Evolutionary conservation across 192 early-diverging fungal genomes (phyloP).

Genomic region (Coemansia sp.): DNA sequence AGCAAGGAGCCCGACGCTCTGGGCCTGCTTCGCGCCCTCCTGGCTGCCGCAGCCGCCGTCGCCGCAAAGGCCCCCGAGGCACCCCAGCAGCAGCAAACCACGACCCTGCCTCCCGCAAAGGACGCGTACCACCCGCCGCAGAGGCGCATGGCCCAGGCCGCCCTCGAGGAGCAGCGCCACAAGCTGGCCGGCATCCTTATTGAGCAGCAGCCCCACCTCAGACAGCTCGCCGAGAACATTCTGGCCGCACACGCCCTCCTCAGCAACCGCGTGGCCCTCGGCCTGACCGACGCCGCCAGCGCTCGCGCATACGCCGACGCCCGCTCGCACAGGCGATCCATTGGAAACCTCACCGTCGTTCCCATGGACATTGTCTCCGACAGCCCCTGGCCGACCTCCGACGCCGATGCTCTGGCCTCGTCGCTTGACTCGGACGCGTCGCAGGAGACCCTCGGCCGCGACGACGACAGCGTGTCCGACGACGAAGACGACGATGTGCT

Average conservation of each 20-base stretch:
- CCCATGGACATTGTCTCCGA: constrained; percentile 5
- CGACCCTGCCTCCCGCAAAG: too few relatives aligned
- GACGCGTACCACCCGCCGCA: constrained; percentile 1
- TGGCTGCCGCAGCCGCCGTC: constrained; percentile 2
- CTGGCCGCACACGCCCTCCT: constrained; percentile 23
- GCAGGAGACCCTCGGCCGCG: constrained; percentile 12
- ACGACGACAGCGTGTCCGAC: background rate
- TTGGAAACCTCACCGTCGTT: too few relatives aligned
- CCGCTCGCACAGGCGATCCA: too few relatives aligned
- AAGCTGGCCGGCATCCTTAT: constrained; percentile 20
- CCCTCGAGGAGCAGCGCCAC: constrained; percentile 5
- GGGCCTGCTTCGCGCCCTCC: constrained; percentile 31
- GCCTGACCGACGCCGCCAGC: constrained; percentile 19
- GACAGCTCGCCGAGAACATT: constrained; percentile 32
- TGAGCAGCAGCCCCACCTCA: constrained; percentile 32
- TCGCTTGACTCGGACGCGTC: constrained; percentile 28
- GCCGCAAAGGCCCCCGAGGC: background rate
- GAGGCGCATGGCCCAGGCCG: constrained; percentile 7
- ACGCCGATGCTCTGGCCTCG: constrained; percentile 17
- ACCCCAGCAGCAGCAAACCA: background rate
- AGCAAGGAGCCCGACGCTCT: constrained; percentile 33
- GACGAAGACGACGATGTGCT: constrained; percentile 5
- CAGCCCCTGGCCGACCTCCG: background rate
- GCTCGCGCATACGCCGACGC: constrained; percentile 12
- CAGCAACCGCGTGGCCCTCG: constrained; percentile 29